Conservation (phyloP, 306 rosid species). For the Macrotyloma uniflorum region DNA sequence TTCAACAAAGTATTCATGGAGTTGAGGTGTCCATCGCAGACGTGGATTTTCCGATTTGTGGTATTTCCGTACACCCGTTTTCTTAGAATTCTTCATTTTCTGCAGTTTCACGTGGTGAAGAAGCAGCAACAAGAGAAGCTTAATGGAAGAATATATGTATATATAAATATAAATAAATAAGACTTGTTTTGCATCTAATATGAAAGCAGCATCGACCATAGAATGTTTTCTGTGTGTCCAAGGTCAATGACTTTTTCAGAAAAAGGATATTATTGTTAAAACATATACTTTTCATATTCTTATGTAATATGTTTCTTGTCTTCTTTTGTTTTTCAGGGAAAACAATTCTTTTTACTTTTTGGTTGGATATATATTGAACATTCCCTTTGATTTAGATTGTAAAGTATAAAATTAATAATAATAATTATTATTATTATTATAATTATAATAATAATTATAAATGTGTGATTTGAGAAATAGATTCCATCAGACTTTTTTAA, state of each 20-base stretch:
- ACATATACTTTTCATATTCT: conserved; percentile 39
- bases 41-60: conserved; percentile 48
- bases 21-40: conserved; percentile 48
- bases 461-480: not conserved
- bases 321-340: not conserved
- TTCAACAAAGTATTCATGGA: conserved; percentile 48
- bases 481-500: not conserved
- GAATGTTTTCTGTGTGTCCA: conserved; percentile 37
- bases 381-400: conserved; percentile 9
- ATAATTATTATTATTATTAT: not conserved
- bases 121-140: conserved; percentile 26
- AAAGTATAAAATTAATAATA: not conserved
- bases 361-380: conserved; percentile 14
- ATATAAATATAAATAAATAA: not conserved
- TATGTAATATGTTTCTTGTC: not conserved
- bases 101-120: conserved; percentile 15
- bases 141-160: not conserved
- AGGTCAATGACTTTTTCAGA: conserved; percentile 37
- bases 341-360: not conserved
- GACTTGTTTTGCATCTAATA: conserved; percentile 22
- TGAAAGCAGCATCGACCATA: conserved; percentile 39
- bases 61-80: conserved; percentile 37
- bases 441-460: too few species aligned
- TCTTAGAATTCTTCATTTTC: conserved; percentile 35
- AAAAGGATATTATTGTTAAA: conserved; percentile 10